phyloP scores from a whole-genome alignment of 2,329 filamentous ascomycete species.

The Xylariales sp. region DNA sequence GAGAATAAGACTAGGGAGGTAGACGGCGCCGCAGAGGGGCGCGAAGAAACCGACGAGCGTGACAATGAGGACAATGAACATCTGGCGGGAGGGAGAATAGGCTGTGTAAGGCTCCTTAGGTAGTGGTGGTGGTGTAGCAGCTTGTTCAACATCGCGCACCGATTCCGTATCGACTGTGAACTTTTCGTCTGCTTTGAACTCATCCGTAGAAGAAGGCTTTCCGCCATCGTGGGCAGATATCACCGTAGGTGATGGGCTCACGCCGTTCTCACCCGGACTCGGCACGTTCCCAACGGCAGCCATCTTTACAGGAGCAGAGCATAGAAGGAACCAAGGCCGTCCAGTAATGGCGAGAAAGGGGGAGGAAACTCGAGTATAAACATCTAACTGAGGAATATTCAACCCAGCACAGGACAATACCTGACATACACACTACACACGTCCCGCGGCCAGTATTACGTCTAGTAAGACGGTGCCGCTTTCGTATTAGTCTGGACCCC shows the following conservation, averaged over 20 bases:
- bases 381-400: neutral
- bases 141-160: constrained; percentile 17
- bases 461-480: neutral
- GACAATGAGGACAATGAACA: constrained; percentile 54
- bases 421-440: neutral
- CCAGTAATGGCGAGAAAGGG: neutral
- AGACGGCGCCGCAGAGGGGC: constrained; percentile 58
- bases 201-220: neutral
- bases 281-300: constrained; percentile 6
- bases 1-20: constrained; percentile 55
- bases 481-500: neutral
- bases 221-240: neutral
- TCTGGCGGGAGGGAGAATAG: constrained; percentile 51
- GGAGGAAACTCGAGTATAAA: neutral
- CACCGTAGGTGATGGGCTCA: neutral
- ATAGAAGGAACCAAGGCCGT: neutral
- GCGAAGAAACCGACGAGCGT: constrained; percentile 57
- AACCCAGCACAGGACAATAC: neutral
- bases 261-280: neutral
- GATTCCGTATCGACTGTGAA: neutral
- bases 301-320: neutral
- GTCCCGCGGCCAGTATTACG: neutral
- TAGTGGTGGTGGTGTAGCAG: neutral
- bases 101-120: constrained; percentile 51
- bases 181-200: constrained; percentile 4